Base-by-base conservation (phyloP, 163 green algal species). In the Coccomyxa subellipsoidea region DNA sequence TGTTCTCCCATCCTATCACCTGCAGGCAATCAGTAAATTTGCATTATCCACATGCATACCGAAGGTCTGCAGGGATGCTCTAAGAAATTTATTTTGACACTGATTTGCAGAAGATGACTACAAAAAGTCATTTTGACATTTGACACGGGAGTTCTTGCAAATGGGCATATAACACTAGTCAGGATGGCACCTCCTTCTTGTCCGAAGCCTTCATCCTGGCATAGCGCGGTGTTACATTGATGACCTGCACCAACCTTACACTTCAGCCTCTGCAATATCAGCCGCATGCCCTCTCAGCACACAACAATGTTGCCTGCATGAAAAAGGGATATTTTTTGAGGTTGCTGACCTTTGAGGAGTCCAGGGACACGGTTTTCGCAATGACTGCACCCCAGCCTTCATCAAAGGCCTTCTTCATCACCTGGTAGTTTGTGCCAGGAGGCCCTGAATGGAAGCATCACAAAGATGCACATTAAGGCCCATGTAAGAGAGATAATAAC, bases 341-440 rank as follows among this genome's bases (percentile, higher is more conserved):
- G 47, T 27, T 59, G 4, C 4, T n/a, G n/a, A 95, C 94, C 88
- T 96, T 96, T 47, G 83, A 91, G n/a, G 91, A 93, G 83, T 98
- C 93, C 38, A 98, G 84, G 4, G 91, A 96, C 5, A 99, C 88
- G 0, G 96, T 99, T 82, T 99, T 99, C 89, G 92, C 95, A 70
- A 99, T 98, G 47, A 99, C 96, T 27, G 84, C 96, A 38, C 96
- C 96, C 96, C 96, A 99, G 37, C 96, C 96, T 84, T 99, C 96
- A 38, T 99, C 94, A 84, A 99, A 99, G 0, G 96, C 96, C 77
- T 93, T 93, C 80, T 94, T 93, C 92, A 96, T 96, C 31, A 96
- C 93, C 27, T 91, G 87, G 85, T 97, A 98, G 91, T 99, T 99
- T 53, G 95, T 99, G 47, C 96, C 96, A 25, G 94, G 94, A 15